Evolutionary conservation across 305 asterid genomes (phyloP), one percentile per base, ranked within the genome.

Genomic region (Vinca major): DNA sequence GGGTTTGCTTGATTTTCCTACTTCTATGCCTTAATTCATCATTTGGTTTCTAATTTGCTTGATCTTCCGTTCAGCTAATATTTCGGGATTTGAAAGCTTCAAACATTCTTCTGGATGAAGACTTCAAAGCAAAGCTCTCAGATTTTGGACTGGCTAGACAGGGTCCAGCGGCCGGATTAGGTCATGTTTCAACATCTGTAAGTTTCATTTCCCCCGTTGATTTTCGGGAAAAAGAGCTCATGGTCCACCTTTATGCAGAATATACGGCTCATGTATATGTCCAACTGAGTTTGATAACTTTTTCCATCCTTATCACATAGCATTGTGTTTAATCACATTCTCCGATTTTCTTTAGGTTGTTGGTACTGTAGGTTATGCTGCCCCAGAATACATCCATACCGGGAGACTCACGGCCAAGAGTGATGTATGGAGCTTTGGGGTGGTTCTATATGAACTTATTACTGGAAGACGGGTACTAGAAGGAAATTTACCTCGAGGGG

Each of bases 361-460:
- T 62, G 98, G 96, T 39, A 92, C 98, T 0, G 87, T 89, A 33
- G 98, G 98, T 56, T 92, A 92, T 83, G 96, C 98, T 33, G 98
- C 98, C 26, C 98, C 98, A 0, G 96, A 92, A 68, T 92, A 92
- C 20, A 84, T 92, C 37, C 98, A 82, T 75, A 78, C 93, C 0
- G 98, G 98, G 49, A 79, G 88, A 74, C 88, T 92, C 66, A 89
- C 96, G 8, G 85, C 92, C 12, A 92, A 88, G 77, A 92, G 97
- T 48, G 97, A 92, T 14, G 96, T 89, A 20, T 92, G 98, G 98
- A 92, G 98, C 68, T 92, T 89, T 0, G 98, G 98, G 44, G 97
- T 92, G 0, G 96, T 92, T 67, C 88, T 92, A 4, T 89, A 86
- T 37, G 98, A 92, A 69, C 95, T 92, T 51, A 92, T 92, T 49